Evolutionary conservation across 2,329 filamentous ascomycete species (phyloP), one percentile per base, ranked within the genome.

Genomic region (Verticillium zaregamsianum): DNA sequence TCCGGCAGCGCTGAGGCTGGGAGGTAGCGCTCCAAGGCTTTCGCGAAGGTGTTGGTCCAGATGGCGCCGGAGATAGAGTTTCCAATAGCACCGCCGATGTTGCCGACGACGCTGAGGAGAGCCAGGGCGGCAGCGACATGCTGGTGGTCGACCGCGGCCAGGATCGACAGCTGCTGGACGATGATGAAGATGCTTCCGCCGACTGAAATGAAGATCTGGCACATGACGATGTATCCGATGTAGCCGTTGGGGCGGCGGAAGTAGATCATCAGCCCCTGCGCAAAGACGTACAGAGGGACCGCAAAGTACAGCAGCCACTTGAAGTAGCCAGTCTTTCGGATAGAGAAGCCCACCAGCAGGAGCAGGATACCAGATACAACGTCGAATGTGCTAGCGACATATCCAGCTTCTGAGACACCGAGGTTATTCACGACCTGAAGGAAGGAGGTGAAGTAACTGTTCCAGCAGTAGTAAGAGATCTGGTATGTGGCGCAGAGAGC

Each of bases 91-190:
- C 77, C 76, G 39, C 80, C 80, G 2, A 80, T 70, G 12, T 76
- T 77, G 33, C 76, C 79, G 8, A 76, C 73, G 8, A 81, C 75
- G n/a, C 76, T 76, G 1, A 82, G 68, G 23, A 82, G 67, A 0
- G 80, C 79, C 23, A 83, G 74, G 2, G 74, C 77, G 4, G 79
- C 79, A 31, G 84, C 82, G 5, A 86, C 76, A 52, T 85, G 78
- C 59, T 82, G 77, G 58, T 86, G 84, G 62, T 79, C 79, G 17
- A 82, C 80, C 3, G 82, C 79, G 0, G 82, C 77, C 71, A 88
- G 82, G 49, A 87, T 80, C 5, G 84, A 83, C 66, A 89, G 81
- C 63, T 88, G 81, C 65, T 83, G 75, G 61, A 79, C 77, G 20
- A 84, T 66, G 55, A 74, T 66, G 25, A 69, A 63, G 2, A 62